Percentiles rank a stretch among this genome's conserved stretches.
phyloP scores from a whole-genome alignment of 768 basidiomycete species.

The Candolleomyces eurysporus region DNA sequence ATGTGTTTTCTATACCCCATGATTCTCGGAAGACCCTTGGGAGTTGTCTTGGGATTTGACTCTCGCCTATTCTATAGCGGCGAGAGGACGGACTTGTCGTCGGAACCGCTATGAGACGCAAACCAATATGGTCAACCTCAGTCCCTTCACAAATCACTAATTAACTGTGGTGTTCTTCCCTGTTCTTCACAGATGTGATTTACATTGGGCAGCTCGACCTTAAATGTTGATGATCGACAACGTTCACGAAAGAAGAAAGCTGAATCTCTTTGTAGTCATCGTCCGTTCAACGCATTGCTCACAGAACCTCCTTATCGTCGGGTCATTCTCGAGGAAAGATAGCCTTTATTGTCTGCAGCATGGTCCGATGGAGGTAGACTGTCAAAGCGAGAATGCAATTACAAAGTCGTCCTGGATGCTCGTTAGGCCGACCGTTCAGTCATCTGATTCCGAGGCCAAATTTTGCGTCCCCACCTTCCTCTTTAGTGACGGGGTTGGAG shows the following conservation, averaged over 20 bases:
- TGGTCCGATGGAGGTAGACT: constrained; percentile 4
- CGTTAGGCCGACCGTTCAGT: constrained; percentile 4
- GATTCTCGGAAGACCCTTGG: constrained; percentile 1
- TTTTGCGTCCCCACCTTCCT: not conserved
- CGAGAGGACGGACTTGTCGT: not conserved
- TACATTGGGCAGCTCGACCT: not conserved
- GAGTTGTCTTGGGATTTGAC: not conserved
- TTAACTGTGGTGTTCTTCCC: not conserved
- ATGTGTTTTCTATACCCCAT: not conserved
- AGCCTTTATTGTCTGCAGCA: not conserved
- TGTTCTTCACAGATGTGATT: not conserved
- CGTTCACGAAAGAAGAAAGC: not conserved
- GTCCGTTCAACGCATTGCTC: not conserved
- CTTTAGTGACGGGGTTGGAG: not conserved
- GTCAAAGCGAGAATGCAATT: not conserved
- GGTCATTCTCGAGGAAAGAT: constrained; percentile 10
- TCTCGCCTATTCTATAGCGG: not conserved
- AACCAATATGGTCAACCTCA: not conserved
- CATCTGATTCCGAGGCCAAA: constrained; percentile 7
- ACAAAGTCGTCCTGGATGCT: not conserved
- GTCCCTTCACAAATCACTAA: constrained; percentile 5
- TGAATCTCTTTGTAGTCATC: not conserved
- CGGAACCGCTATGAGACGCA: not conserved
- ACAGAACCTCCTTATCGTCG: constrained; percentile 1
- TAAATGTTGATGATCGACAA: not conserved